Evolutionary conservation across 805 yeast genomes (phyloP), one percentile per base, ranked within the genome.

Genomic region (Lipomyces oligophaga): DNA sequence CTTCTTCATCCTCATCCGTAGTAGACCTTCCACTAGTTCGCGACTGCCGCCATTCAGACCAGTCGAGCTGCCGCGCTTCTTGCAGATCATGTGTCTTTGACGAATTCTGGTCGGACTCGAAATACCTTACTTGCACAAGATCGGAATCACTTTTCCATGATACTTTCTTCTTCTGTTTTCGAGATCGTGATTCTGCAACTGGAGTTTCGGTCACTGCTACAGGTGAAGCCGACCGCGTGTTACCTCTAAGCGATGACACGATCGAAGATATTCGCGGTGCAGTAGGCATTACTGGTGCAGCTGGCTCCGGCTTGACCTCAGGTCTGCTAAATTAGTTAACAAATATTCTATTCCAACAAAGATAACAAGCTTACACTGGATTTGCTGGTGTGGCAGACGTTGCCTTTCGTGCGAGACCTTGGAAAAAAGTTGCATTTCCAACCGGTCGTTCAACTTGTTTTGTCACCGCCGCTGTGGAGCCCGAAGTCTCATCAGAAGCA

Each of bases 131-230:
- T 21, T 49, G 41, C 8, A 63, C 67, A 1, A 66, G 58, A 18
- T 62, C 63, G 11, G 38, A 31, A 25, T 63, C 69, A 20, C 55
- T 37, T 31, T 55, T 54, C 70, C 70, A 66, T 11, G 52, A 46
- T 1, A 66, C 69, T 4, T 58, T 33, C 45, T 65, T 66, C 42
- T 36, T 22, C 50, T 49, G 43, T 19, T 8, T n/a, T 7, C 16
- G 13, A 19, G 7, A 31, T 31, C 16, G 7, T 13, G 7, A 7
- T 7, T 31, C 15, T 15, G 7, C 16, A 19, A 13, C 34, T 31
- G 34, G 7, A 8, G 13, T 31, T 26, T 38, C 25, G 10, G 13
- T n/a, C n/a, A n/a, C n/a, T n/a, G n/a, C n/a, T n/a, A n/a, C n/a
- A n/a, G n/a, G n/a, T n/a, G n/a, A n/a, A n/a, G n/a, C n/a, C n/a